These are phyloP conservation scores for Colletotrichum musae DNA, from an alignment of 2,329 filamentous ascomycete genomes.

Conservation along the genomic window DNA sequence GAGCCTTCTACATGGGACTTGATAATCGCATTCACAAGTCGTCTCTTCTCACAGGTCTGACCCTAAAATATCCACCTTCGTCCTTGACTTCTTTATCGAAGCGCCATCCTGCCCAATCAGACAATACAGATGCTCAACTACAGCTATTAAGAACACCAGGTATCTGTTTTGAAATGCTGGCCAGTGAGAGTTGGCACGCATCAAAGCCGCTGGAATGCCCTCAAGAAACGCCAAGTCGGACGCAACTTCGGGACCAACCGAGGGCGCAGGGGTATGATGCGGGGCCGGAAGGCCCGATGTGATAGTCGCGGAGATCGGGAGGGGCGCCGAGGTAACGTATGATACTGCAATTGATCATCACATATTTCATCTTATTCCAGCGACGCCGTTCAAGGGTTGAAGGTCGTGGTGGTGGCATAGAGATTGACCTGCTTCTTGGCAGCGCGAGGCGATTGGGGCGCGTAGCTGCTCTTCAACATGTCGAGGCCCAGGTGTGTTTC, in stretches of 20 bases:
- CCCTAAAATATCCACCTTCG: too few species aligned
- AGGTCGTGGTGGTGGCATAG: not conserved
- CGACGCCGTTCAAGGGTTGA: too few species aligned
- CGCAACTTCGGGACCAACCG: not conserved
- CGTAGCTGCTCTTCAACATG: not conserved
- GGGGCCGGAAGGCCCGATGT: not conserved
- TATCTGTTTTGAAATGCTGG: not conserved
- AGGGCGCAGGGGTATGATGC: not conserved
- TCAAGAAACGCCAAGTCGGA: not conserved
- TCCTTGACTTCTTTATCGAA: too few species aligned
- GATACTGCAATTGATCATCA: conserved; percentile 10
- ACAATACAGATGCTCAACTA: too few species aligned
- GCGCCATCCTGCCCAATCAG: too few species aligned
- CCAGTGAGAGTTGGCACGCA: not conserved
- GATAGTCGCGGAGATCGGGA: not conserved
- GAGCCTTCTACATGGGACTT: too few species aligned
- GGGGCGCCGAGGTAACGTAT: conserved; percentile 20
- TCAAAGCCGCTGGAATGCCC: not conserved
- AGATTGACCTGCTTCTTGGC: not conserved
- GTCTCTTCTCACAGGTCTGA: too few species aligned
- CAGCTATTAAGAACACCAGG: too few species aligned
- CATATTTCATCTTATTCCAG: too few species aligned
- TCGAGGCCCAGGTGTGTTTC: not conserved
- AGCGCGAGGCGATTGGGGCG: conserved; percentile 11
- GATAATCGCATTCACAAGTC: too few species aligned